Conservation (phyloP, 2,329 filamentous ascomycete genomes). For the Diaporthe capsici region DNA sequence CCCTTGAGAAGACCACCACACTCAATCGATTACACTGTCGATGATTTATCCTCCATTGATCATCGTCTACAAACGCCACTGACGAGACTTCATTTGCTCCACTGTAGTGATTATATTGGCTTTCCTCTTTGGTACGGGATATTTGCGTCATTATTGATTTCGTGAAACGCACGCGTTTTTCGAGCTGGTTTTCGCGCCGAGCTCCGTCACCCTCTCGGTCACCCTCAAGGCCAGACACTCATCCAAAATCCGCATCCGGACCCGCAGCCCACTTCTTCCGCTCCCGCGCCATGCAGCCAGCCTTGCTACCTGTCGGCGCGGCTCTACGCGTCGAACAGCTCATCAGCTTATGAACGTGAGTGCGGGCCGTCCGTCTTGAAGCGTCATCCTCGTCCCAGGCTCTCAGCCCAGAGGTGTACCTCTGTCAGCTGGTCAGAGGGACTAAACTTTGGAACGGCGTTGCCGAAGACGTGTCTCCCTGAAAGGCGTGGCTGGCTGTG, state of each 20-base stretch:
- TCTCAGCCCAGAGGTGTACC: not conserved
- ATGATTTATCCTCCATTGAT: not conserved
- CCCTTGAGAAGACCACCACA: not conserved
- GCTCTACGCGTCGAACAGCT: constrained; percentile 32
- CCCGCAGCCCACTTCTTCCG: not conserved
- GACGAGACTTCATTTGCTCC: constrained; percentile 23
- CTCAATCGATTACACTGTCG: not conserved
- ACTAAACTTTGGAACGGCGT: not conserved
- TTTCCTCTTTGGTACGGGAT: not conserved
- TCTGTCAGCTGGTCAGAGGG: not conserved
- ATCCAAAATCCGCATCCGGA: not conserved
- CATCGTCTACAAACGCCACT: constrained; percentile 20
- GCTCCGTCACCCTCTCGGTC: not conserved
- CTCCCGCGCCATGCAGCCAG: constrained; percentile 10
- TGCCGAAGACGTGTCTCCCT: not conserved
- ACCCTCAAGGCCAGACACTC: not conserved
- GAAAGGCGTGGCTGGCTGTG: not conserved
- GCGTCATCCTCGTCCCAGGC: not conserved
- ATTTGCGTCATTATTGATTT: constrained; percentile 3
- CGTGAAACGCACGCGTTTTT: constrained; percentile 16
- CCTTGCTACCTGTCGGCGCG: constrained; percentile 29
- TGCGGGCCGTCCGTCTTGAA: not conserved
- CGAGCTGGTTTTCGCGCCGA: constrained; percentile 13
- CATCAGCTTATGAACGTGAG: constrained; percentile 18
- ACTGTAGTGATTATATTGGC: constrained; percentile 17